phyloP scores from a whole-genome alignment of 169 alveolate species.

The Toxoplasma gondii region DNA sequence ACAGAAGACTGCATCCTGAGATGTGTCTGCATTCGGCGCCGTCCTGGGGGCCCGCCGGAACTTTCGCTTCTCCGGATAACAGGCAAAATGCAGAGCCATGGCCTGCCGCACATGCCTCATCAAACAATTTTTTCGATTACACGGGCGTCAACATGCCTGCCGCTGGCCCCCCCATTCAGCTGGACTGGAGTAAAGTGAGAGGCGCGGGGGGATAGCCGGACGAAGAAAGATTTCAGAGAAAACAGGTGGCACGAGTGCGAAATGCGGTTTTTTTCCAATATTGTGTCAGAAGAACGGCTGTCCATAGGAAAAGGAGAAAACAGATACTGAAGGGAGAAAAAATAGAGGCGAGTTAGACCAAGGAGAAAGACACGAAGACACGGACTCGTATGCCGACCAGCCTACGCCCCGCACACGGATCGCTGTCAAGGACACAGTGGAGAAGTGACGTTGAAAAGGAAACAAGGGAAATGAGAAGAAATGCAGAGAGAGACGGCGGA shows the following conservation, averaged over 20 bases:
- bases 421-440: background rate
- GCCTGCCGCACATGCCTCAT: background rate
- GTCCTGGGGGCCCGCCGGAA: background rate
- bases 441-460: background rate
- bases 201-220: background rate
- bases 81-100: background rate
- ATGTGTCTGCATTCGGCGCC: background rate
- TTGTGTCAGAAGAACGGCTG: background rate
- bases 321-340: background rate
- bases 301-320: background rate
- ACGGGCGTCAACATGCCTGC: background rate
- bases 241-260: background rate
- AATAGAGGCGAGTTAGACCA: background rate
- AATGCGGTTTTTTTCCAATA: background rate
- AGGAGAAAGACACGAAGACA: background rate
- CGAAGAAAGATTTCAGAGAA: too few species aligned
- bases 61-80: background rate
- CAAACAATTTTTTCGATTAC: background rate
- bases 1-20: background rate
- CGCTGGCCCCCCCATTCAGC: background rate
- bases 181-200: background rate
- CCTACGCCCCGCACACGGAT: too few species aligned
- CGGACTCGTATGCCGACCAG: too few species aligned
- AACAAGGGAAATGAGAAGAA: background rate
- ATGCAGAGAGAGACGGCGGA: background rate